Evolutionary conservation across 495 filamentous ascomycete genomes (phyloP), one percentile per base, ranked within the genome.

Genomic region (Pyrenula massariospora): DNA sequence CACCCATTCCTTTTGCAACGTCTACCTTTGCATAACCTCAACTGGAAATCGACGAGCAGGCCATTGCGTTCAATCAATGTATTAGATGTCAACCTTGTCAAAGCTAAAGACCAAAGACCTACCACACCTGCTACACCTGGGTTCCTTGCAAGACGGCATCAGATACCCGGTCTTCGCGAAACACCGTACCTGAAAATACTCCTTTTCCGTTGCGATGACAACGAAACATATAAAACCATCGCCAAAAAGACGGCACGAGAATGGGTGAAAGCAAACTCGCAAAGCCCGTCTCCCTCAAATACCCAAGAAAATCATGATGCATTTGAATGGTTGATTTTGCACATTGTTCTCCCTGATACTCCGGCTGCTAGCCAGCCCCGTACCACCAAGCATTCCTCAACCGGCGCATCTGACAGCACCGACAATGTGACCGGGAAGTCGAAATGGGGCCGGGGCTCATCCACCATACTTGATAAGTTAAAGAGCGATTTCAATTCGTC

Each of bases 141-240:
- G 8, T 64, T 73, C 11, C 72, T 82, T 60, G 85, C 87, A 60
- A 83, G 92, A 12, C 78, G 94, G 25, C 93, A 98, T 64, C 93
- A 98, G 68, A 96, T 98, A 50, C 93, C 93, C 1, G 93, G 93
- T 12, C 73, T 98, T 25, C 85, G 92, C 12, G 88, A 90, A 58
- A 97, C 92, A 2, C 92, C 93, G 8, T 98, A 97, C 69, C 73
- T 98, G 61, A 96, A 96, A 69, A 72, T 98, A 22, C 87, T 87
- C 60, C 70, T 98, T 8, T 78, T 97, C 50, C 78, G 90, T 58
- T 96, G 93, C 68, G 91, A 95, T 71, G 93, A 98, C 65, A 91
- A 90, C 60, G 93, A 97, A 25, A 84, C 82, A 1, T 98, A 98
- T 73, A 96, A 94, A 71, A 71, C 80, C 0, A 81, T 80, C 2